phyloP scores from a whole-genome alignment of 768 basidiomycete species.

The Hygrophorus russula region DNA sequence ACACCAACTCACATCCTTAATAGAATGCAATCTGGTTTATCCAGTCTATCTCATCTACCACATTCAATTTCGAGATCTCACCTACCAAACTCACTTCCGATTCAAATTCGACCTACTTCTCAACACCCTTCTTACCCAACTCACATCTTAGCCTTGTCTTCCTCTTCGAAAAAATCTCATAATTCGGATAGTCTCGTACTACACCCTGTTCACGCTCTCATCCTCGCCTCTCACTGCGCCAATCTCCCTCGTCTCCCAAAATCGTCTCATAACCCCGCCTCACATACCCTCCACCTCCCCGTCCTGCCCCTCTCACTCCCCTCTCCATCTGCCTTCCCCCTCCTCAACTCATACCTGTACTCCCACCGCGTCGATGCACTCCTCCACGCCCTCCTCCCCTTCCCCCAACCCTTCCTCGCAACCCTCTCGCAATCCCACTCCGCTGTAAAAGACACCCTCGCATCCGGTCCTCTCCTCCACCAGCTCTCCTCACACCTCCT shows the following conservation, averaged over 20 bases:
- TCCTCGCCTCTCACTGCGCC: constrained; percentile 52
- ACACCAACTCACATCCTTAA: constrained; percentile 8
- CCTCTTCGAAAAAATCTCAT: constrained; percentile 21
- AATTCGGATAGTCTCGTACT: constrained; percentile 34
- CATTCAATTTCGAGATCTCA: constrained; percentile 46
- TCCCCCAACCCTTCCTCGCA: constrained; percentile 33
- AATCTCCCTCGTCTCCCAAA: constrained; percentile 40
- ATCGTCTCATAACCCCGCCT: constrained; percentile 13
- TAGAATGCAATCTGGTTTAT: constrained; percentile 46
- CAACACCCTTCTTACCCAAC: constrained; percentile 35
- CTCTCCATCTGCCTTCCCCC: constrained; percentile 54
- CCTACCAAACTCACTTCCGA: constrained; percentile 45
- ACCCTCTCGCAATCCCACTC: constrained; percentile 19
- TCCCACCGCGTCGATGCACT: constrained; percentile 49
- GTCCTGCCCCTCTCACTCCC: constrained; percentile 64
- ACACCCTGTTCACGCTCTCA: constrained; percentile 51
- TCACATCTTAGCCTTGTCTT: constrained; percentile 44
- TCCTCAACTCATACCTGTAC: constrained; percentile 60
- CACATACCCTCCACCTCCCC: constrained; percentile 35
- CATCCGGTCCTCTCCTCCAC: constrained; percentile 42
- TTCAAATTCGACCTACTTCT: constrained; percentile 48
- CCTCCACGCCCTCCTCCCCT: constrained; percentile 52
- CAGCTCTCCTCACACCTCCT: constrained; percentile 43
- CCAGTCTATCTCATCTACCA: constrained; percentile 49
- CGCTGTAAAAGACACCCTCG: constrained; percentile 28